Percentiles rank a stretch among this genome's conserved stretches.
Conservation (phyloP, 441 rosid species). For the Cnidoscolus chayamansa region DNA sequence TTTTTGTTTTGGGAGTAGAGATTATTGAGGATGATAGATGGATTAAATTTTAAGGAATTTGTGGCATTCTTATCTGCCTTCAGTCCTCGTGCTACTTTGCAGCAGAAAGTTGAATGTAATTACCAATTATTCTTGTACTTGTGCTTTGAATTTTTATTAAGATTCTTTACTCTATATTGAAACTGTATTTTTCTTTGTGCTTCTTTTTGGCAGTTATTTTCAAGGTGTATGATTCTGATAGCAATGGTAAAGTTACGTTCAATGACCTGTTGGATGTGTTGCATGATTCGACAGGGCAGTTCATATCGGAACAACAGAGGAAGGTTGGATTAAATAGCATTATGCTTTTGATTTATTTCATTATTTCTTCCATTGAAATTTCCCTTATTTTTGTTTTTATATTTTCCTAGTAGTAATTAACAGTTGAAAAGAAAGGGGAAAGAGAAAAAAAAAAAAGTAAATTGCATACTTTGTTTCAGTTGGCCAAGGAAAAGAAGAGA, state of each 20-base stretch:
- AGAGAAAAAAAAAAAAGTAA: no score
- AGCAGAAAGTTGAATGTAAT: conserved; percentile 68
- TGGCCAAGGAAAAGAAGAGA: background rate
- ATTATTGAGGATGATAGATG: conserved; percentile 92
- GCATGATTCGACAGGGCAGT: conserved; percentile 80
- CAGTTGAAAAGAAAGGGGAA: background rate
- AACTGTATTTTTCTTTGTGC: background rate
- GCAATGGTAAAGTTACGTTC: conserved; percentile 81
- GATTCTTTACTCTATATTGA: conserved; percentile 18
- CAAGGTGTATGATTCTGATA: conserved; percentile 80
- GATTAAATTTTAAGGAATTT: conserved; percentile 91
- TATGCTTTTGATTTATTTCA: background rate
- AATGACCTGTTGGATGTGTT: conserved; percentile 77
- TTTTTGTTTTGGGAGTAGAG: conserved; percentile 39
- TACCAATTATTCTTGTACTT: background rate
- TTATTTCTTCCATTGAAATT: background rate
- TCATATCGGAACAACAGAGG: conserved; percentile 79
- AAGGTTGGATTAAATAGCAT: conserved; percentile 45
- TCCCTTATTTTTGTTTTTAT: background rate
- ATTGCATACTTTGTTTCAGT: background rate
- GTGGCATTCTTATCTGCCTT: conserved; percentile 96
- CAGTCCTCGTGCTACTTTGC: conserved; percentile 67
- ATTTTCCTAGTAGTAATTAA: background rate
- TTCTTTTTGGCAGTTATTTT: conserved; percentile 58
- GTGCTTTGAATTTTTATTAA: conserved; percentile 4